Evolutionary conservation across 140 eudicot species (phyloP).

Genomic region (Oenanthe javanica): DNA sequence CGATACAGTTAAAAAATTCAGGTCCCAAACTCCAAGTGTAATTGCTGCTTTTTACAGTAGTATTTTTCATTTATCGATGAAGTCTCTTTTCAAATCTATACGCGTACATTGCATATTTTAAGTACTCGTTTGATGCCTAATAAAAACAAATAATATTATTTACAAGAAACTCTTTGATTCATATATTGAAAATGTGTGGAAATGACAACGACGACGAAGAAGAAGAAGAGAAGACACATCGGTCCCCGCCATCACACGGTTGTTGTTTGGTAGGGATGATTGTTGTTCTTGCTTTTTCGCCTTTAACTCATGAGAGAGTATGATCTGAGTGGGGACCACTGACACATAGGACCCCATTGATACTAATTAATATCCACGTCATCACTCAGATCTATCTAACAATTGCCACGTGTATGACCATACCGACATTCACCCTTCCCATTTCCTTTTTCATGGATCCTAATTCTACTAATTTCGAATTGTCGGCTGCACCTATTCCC

Average conservation of each 20-base stretch:
- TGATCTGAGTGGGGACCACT: background rate
- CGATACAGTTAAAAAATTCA: too few species aligned
- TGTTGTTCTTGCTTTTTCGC: background rate
- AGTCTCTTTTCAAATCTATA: too few species aligned
- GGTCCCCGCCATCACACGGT: constrained; percentile 1
- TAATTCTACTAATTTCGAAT: background rate
- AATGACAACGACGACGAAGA: background rate
- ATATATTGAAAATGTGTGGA: too few species aligned
- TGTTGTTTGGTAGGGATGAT: background rate
- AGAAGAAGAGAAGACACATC: background rate
- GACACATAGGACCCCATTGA: background rate
- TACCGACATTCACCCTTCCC: background rate
- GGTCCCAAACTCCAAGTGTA: too few species aligned
- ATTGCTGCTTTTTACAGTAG: too few species aligned
- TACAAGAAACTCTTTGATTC: too few species aligned
- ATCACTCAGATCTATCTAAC: background rate
- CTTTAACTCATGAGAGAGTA: background rate
- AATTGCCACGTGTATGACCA: background rate
- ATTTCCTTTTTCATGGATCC: background rate
- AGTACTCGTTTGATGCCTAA: too few species aligned
- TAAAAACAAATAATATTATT: too few species aligned
- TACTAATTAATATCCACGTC: background rate
- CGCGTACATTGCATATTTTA: too few species aligned
- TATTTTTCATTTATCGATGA: too few species aligned
- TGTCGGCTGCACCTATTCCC: background rate